phyloP scores from a whole-genome alignment of 1,139 yeast species.

The Komagataea norvegica region DNA sequence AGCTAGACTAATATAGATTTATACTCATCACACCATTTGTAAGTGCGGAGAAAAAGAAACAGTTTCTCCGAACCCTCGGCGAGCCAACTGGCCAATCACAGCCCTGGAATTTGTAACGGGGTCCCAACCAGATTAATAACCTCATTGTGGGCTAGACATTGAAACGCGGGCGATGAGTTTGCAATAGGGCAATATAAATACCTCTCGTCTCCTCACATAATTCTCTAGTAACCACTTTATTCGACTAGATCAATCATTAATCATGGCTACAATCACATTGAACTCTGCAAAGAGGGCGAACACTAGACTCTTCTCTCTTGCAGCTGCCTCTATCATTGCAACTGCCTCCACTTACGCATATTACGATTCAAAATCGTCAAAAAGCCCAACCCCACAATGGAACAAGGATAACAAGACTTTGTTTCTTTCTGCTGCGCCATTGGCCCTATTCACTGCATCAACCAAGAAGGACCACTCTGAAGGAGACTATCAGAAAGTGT shows the following conservation, averaged over 20 bases:
- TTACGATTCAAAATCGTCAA: slow-evolving; percentile 1
- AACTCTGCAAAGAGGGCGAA: slow-evolving; percentile 1
- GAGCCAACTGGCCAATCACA: no score
- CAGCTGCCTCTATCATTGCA: neutral
- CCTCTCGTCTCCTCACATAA: no score
- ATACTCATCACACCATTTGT: no score
- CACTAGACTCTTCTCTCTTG: slow-evolving; percentile 3
- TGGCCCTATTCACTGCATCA: slow-evolving; percentile 22
- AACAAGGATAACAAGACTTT: slow-evolving; percentile 2
- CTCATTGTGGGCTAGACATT: no score
- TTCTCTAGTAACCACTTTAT: neutral
- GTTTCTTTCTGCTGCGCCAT: slow-evolving; percentile 24
- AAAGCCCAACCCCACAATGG: neutral
- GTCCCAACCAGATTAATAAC: no score
- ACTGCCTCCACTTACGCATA: slow-evolving; percentile 1
- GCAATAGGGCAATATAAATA: no score
- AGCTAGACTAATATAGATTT: slow-evolving; percentile 3
- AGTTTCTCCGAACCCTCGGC: no score
- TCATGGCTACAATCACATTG: slow-evolving; percentile 8
- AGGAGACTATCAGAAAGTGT: slow-evolving; percentile 68
- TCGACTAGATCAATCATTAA: neutral
- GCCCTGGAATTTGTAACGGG: no score
- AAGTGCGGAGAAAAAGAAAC: no score
- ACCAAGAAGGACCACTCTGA: slow-evolving; percentile 15
- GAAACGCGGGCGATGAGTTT: neutral